Evolutionary conservation across 768 basidiomycete species (phyloP), one percentile per base, ranked within the genome.

Genomic region (Podaxis sp.): DNA sequence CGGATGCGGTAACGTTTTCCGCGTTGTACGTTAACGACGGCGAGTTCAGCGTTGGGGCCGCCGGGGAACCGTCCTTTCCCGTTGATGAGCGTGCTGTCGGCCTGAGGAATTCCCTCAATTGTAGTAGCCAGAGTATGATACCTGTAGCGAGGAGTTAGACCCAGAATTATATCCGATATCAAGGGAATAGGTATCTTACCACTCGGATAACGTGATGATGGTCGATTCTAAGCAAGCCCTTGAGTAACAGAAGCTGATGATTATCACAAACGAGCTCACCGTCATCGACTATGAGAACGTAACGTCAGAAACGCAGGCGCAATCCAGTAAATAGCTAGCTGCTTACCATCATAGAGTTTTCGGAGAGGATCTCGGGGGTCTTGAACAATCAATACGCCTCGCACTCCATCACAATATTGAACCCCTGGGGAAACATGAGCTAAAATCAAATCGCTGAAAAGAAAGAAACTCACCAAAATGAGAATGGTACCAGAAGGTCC

Each of bases 371-470:
- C 72, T 11, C 67, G 44, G 1, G 53, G 62, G 51, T 73, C 72
- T 38, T 71, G 68, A 10, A 81, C 66, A 22, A 81, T 70, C 26
- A 81, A 13, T 6, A 76, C 72, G 3, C 80, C 81, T 53, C 81
- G 69, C 53, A 83, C 70, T 1, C 81, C 81, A 60, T 82, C 82
- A 44, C 81, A 82, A 58, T 82, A 82, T 65, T 82, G 81, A 2
- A 74, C 73, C 2, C 36, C 68, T 69, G 44, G 17, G 58, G 50
- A 8, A 8, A 44, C 41, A 44, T 44, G 41, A 44, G 41, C 41
- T 1, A n/a, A 44, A 7, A 44, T 33, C 30, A 33, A 33, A 33
- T 33, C 30, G 8, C 30, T 8, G 30, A 33, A 30, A 48, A 33
- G 33, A 10, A 10, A 33, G 33, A 33, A 10, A 33, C 10, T 33